Conservation (phyloP, 352 stramenopile species). For the Globisporangium polare region DNA sequence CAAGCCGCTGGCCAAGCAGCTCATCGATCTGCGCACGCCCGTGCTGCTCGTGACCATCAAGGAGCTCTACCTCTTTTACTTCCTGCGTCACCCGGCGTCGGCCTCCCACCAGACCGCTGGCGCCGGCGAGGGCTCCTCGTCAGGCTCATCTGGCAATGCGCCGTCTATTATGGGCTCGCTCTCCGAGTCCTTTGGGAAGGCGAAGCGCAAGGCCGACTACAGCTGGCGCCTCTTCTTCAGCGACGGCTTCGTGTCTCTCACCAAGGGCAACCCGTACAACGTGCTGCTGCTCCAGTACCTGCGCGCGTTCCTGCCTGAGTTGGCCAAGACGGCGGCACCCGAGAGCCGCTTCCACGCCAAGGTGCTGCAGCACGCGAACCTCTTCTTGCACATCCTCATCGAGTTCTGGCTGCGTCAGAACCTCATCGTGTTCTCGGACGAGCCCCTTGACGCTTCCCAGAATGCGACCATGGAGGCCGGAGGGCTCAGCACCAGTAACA, state of each 20-base stretch:
- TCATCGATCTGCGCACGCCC: constrained; percentile 65
- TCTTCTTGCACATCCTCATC: constrained; percentile 84
- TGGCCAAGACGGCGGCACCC: constrained; percentile 28
- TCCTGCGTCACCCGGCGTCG: constrained; percentile 70
- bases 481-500: not conserved
- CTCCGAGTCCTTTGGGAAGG: constrained; percentile 45
- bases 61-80: constrained; percentile 84
- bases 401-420: constrained; percentile 89
- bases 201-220: constrained; percentile 44
- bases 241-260: constrained; percentile 62
- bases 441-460: constrained; percentile 18
- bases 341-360: constrained; percentile 79
- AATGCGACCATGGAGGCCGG: not conserved
- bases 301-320: constrained; percentile 72
- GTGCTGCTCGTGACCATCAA: constrained; percentile 83
- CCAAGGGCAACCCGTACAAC: constrained; percentile 78
- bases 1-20: constrained; percentile 76
- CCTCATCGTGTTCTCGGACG: constrained; percentile 78
- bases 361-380: constrained; percentile 67
- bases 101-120: constrained; percentile 56
- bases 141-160: not conserved
- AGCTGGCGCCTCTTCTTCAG: constrained; percentile 73
- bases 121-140: not conserved
- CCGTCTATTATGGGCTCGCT: constrained; percentile 45
- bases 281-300: constrained; percentile 83